phyloP scores from a whole-genome alignment of 345 rosid species.

The Linum tenue region DNA sequence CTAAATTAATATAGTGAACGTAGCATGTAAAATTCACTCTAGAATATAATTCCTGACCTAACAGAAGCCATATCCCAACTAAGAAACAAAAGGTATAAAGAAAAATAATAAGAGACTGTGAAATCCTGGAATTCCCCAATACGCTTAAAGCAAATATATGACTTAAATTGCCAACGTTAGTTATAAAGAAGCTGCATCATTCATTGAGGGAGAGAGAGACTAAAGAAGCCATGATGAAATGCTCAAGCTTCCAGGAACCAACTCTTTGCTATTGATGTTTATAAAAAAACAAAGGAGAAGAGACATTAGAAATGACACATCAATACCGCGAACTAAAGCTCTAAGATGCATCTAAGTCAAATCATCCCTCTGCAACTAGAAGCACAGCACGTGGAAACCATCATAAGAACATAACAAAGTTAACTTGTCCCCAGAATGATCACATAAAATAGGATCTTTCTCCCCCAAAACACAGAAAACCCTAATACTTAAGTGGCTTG shows the following conservation, averaged over 20 bases:
- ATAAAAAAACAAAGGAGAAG: neutral
- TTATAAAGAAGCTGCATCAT: neutral
- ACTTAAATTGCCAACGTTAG: neutral
- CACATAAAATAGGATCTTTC: neutral
- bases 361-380: neutral
- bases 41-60: too few relatives aligned
- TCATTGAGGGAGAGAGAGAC: neutral
- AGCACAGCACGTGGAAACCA: too few relatives aligned
- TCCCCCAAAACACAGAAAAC: neutral
- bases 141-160: neutral
- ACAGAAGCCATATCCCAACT: neutral
- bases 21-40: neutral
- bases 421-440: neutral
- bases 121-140: neutral
- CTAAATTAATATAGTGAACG: neutral
- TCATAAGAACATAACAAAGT: neutral
- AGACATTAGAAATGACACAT: too few relatives aligned
- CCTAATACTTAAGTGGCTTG: neutral
- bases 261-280: neutral
- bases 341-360: too few relatives aligned
- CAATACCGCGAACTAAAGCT: too few relatives aligned
- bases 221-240: neutral
- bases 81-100: neutral
- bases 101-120: too few relatives aligned
- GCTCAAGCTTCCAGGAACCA: neutral